Evolutionary conservation across 176 grass and related monocot species (phyloP).

Genomic region (Urochloa ruziziensis): DNA sequence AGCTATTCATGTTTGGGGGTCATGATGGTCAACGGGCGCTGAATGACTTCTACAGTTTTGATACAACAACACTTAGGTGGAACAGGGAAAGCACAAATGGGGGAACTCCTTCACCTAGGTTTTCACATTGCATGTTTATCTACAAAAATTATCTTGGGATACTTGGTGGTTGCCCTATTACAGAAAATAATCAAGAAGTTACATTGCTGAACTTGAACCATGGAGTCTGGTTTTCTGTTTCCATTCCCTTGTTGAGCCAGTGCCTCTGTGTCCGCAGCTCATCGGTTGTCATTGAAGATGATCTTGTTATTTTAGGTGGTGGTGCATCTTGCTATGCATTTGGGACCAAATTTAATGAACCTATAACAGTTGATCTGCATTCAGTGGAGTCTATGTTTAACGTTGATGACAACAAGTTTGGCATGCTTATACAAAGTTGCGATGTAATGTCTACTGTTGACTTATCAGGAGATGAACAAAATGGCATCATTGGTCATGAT

Average conservation of each 20-base stretch:
- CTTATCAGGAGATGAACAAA: constrained; percentile 21
- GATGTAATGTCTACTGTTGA: constrained; percentile 2
- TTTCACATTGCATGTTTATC: constrained; percentile 93
- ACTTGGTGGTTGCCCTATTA: constrained; percentile 83
- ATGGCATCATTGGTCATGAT: constrained; percentile 15
- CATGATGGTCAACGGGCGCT: constrained; percentile 85
- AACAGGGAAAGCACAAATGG: constrained; percentile 65
- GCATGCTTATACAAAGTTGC: neutral
- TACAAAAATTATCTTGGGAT: constrained; percentile 83
- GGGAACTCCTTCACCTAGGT: constrained; percentile 70
- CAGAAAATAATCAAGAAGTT: constrained; percentile 65
- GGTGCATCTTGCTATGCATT: constrained; percentile 98
- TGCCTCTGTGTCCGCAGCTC: constrained; percentile 85
- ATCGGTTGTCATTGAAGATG: constrained; percentile 58
- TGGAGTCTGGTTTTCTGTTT: constrained; percentile 57
- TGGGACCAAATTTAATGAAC: constrained; percentile 78
- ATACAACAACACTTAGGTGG: constrained; percentile 63
- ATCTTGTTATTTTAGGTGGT: constrained; percentile 83
- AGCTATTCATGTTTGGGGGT: constrained; percentile 83
- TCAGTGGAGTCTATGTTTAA: constrained; percentile 45
- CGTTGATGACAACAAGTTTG: constrained; percentile 14
- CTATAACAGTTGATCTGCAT: constrained; percentile 77
- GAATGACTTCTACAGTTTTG: constrained; percentile 73
- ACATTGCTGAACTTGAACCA: constrained; percentile 59
- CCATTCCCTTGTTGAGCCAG: constrained; percentile 54